Evolutionary conservation across 2,329 filamentous ascomycete genomes (phyloP), one percentile per base, ranked within the genome.

Genomic region (Calonectria pseudoturangicola): DNA sequence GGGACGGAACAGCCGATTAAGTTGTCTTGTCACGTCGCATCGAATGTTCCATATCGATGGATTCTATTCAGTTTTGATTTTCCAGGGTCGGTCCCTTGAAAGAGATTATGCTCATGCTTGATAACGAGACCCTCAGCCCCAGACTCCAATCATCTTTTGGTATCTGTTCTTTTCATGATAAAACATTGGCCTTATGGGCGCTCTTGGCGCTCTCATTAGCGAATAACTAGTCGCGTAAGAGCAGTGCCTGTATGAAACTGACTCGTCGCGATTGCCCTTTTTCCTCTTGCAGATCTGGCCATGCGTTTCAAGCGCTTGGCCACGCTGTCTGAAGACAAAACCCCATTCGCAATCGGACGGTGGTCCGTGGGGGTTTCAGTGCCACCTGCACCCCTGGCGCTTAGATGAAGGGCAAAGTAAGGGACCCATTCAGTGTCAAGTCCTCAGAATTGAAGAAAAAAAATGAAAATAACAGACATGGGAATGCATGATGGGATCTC

Each of bases 331-430:
- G 50, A 28, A 54, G 50, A 33, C 33, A 41, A 33, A 27, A 33
- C 54, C 33, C 54, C 54, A 58, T 58, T 58, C 33, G 54, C n/a
- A 58, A 25, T 41, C 13, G 16, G 33, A 58, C 21, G 33, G 50
- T 39, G 54, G 54, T 21, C 51, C 54, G 54, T 58, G 54, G 54
- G 54, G 54, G 54, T 58, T 58, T 58, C 54, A 58, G 54, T 28
- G 50, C 54, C 33, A 27, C 54, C 21, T 16, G 28, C 6, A 51
- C 13, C 28, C 51, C 18, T 36, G 30, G 51, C 51, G 51, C 51
- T 36, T 56, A 33, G 30, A 10, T 33, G 28, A 21, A 12, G 45
- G 45, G 25, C 21, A 27, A 45, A n/a, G 16, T 30, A 18, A 13
- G 28, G 16, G 27, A n/a, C 41, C 30, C 30, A n/a, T 25, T 33